Base-by-base conservation (phyloP, 441 rosid species). In the Flueggea neowawraea region DNA sequence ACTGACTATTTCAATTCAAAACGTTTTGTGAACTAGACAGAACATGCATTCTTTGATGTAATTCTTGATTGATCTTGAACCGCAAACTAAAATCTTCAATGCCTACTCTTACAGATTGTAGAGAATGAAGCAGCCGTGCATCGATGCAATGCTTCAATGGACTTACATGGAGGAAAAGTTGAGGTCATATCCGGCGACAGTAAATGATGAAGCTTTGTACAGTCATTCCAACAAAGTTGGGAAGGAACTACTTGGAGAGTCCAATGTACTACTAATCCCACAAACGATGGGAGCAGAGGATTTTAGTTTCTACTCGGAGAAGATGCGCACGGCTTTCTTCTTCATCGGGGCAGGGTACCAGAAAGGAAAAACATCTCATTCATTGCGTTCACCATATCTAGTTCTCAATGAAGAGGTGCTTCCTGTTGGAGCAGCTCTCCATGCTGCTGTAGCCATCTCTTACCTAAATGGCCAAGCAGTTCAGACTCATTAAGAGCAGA, bases 401-500 rank as follows among this genome's bases (percentile, higher is more conserved):
- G 52, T 72, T 54, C 13, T 80, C 2, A 78, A 80, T 33, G 80
- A 77, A 69, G 74, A 75, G n/a, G 74, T 66, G 53, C 78, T 80
- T 4, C 78, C 80, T 39, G 63, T 75, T 0, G 84, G 82, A 36
- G 80, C 80, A 6, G 78, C 84, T 12, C 54, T 77, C 51, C 78
- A 80, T n/a, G 74, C 78, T 4, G 64, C 76, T 0, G 74, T 77
- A 2, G 78, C 78, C 64, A 66, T 71, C 44, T 69, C 79, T 17
- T 74, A 74, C 69, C 43, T 80, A 47, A 60, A 73, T 31, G 43
- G 28, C 6, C 61, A 52, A 12, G 63, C 10, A 33, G 36, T 43
- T 52, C 49, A 43, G 10, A 55, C n/a, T 14, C 44, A 61, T 16
- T 68, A 61, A 22, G 28, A 22, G 28, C 28, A 22, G 28, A 22